Base-by-base conservation (phyloP, 768 basidiomycete species). In the Coprinopsis strossmayeri region DNA sequence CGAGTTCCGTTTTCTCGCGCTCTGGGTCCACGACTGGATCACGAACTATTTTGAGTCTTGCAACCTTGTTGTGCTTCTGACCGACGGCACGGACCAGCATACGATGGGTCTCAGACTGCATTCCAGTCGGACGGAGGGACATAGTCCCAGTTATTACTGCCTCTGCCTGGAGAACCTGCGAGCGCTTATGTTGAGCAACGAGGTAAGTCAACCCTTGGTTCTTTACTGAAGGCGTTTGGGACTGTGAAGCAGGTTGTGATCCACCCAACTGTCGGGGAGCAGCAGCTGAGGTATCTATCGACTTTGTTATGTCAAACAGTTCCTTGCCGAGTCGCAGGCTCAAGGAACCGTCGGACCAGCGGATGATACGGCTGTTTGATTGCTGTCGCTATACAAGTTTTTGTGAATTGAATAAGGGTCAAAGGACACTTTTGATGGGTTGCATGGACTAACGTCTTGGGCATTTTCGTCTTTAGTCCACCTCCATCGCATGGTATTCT, bases 401-500 rank as follows among this genome's bases (percentile, higher is more conserved):
- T 43, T 35, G 44, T 49, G 37, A 45, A 27, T 40, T 49, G n/a
- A 51, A 28, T 48, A 44, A 17, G 3, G 5, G 44, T 30, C 15
- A 30, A 25, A 30, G 39, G 56, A 28, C 20, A 20, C 47, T 37
- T 38, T 30, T 37, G 23, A 35, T 28, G 38, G 34, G 9, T 30
- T 34, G 23, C 34, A 32, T 38, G 34, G 9, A 74, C 89, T 70
- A 59, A 94, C 94, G 58, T 89, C 85, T 59, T 80, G 69, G 4
- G 84, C 89, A 34, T 73, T 69, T 49, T 76, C 76, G 54, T 88
- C 87, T 61, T 86, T 87, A 1, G 74, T 73, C 96, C 96, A 99
- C 57, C 84, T 81, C 96, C 96, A 99, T 32, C 96, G 78, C 17
- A 98, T 75, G 3, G 93, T 94, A 64, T 96, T 96, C 70, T 92